Conservation (phyloP, 148 eudicot species). For the Heliosperma pusillum region DNA sequence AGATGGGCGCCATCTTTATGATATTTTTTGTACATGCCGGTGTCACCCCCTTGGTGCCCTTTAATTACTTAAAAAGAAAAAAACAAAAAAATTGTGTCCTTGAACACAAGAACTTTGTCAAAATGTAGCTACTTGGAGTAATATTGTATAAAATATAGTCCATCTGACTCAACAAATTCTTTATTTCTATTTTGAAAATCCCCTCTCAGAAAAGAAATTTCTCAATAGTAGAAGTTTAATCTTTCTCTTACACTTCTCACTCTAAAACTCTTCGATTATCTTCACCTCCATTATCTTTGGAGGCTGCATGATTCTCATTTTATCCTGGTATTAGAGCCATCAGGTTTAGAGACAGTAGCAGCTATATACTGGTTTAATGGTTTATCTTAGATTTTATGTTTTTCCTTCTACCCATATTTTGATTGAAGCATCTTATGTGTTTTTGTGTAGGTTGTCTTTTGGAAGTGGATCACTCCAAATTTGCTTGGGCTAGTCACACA, state of each 20-base stretch:
- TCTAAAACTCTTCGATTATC: background rate
- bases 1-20: too few species aligned
- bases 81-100: too few species aligned
- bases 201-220: too few species aligned
- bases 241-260: background rate
- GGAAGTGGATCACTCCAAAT: conserved; percentile 95
- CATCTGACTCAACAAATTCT: background rate
- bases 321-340: background rate
- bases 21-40: too few species aligned
- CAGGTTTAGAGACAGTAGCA: background rate
- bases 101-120: too few species aligned
- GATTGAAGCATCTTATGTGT: conserved; percentile 10
- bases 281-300: background rate
- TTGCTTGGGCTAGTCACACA: conserved; percentile 92
- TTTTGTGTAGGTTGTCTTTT: conserved; percentile 68
- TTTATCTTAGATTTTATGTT: background rate
- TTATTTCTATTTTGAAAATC: too few species aligned
- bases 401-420: background rate
- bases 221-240: background rate
- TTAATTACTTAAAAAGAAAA: too few species aligned
- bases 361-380: background rate
- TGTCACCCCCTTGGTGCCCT: too few species aligned
- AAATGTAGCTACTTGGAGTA: background rate
- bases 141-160: background rate
- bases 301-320: background rate